Evolutionary conservation across 768 basidiomycete genomes (phyloP).

Genomic region (Lentinus tigrinus): DNA sequence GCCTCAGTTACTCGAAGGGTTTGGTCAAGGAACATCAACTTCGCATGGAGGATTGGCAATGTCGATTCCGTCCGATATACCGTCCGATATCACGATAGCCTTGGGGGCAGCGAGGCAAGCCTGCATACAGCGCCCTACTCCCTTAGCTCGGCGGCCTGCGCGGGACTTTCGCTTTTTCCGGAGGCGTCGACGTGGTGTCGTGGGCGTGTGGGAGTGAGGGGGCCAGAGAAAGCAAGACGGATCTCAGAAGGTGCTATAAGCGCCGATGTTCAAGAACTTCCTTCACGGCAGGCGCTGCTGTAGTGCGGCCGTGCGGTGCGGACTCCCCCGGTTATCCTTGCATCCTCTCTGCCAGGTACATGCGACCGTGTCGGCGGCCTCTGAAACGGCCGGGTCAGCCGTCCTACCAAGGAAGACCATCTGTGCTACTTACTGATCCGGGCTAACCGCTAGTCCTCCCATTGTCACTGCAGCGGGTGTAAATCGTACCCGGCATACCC

Average conservation of each 20-base stretch:
- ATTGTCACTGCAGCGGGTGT: not conserved
- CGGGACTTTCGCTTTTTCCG: not conserved
- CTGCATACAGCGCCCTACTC: not conserved
- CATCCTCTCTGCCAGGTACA: not conserved
- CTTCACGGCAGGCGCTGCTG: not conserved
- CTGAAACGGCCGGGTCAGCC: not conserved
- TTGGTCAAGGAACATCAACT: not conserved
- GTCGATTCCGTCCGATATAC: not conserved
- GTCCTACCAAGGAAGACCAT: not conserved
- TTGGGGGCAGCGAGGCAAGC: not conserved
- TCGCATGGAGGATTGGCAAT: not conserved
- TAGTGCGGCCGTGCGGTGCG: not conserved
- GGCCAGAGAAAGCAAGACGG: not conserved
- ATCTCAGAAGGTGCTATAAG: not conserved
- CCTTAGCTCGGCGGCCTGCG: not conserved
- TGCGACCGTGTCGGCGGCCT: not conserved
- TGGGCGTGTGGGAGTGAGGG: not conserved
- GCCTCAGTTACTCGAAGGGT: not conserved
- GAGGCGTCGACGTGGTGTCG: not conserved
- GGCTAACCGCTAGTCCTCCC: not conserved
- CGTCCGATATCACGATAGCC: not conserved
- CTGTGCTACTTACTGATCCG: not conserved
- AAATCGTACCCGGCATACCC: constrained; percentile 3
- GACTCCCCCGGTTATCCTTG: not conserved
- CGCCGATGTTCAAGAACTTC: not conserved